phyloP scores from a whole-genome alignment of 768 basidiomycete species.

The Macrolepiota fuliginosa region DNA sequence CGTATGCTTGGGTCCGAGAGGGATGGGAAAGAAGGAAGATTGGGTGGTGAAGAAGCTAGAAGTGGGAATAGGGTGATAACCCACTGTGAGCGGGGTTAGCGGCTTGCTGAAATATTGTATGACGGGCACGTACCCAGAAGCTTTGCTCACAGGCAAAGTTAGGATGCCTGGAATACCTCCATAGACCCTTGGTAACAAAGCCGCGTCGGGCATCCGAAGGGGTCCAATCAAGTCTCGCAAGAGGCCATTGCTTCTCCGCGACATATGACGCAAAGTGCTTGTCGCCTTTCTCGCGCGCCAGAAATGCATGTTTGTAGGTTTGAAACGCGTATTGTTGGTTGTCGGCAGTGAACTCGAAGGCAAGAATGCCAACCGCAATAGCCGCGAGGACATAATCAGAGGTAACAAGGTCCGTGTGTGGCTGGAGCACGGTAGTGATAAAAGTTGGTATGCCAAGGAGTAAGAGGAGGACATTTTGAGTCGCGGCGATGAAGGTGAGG shows the following conservation, averaged over 20 bases:
- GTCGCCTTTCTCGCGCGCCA: conserved; percentile 29
- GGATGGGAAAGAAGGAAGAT: conserved; percentile 19
- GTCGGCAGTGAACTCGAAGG: conserved; percentile 80
- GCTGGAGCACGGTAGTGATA: conserved; percentile 50
- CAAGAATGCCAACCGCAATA: conserved; percentile 57
- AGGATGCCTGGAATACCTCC: conserved; percentile 87
- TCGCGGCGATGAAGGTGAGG: conserved; percentile 70
- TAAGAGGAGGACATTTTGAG: conserved; percentile 81
- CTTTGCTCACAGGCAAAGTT: conserved; percentile 90
- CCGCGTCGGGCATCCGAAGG: conserved; percentile 71
- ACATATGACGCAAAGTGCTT: conserved; percentile 37
- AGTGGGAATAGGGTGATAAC: conserved; percentile 69
- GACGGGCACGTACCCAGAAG: conserved; percentile 64
- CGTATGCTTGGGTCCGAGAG: conserved; percentile 18
- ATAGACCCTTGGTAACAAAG: conserved; percentile 82
- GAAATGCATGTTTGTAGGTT: conserved; percentile 62
- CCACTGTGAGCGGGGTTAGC: conserved; percentile 37
- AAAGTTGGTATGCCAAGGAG: conserved; percentile 63
- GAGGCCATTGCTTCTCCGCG: conserved; percentile 55
- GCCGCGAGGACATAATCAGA: conserved; percentile 65
- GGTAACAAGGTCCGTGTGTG: conserved; percentile 46
- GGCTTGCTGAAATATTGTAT: background rate
- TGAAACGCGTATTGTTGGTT: conserved; percentile 91
- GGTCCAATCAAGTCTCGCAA: conserved; percentile 65
- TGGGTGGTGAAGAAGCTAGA: conserved; percentile 36